Conservation (phyloP, 1,284 basidiomycete species). For the Malassezia nana region DNA sequence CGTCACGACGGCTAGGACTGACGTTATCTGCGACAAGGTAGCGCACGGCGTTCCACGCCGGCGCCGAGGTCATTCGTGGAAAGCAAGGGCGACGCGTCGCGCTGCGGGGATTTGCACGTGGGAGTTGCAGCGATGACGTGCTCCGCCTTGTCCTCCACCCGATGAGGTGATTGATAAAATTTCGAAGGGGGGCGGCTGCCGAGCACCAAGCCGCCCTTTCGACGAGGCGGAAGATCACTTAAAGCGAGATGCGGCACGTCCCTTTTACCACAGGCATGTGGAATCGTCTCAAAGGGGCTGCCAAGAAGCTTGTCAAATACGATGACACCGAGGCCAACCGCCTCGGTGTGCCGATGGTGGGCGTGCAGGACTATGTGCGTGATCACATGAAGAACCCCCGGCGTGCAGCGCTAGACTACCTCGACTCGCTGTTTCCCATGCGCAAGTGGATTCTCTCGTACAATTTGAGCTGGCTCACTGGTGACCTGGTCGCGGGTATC, state of each 20-base stretch:
- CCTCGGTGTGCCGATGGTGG: slow-evolving; percentile 42
- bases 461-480: slow-evolving; percentile 46
- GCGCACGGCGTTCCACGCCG: neutral
- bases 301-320: slow-evolving; percentile 28
- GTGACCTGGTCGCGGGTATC: slow-evolving; percentile 49
- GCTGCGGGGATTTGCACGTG: neutral
- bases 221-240: neutral
- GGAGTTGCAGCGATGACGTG: slow-evolving; percentile 8
- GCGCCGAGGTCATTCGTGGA: neutral
- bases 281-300: neutral
- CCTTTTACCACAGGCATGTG: neutral
- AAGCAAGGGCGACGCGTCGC: neutral
- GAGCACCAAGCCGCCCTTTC: neutral
- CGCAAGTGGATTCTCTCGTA: slow-evolving; percentile 48
- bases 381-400: slow-evolving; percentile 27
- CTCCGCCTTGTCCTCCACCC: neutral
- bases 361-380: slow-evolving; percentile 32
- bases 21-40: slow-evolving; percentile 5
- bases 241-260: neutral
- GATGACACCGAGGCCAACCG: slow-evolving; percentile 41
- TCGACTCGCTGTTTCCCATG: slow-evolving; percentile 46
- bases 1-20: neutral
- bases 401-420: slow-evolving; percentile 26
- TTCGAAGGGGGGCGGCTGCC: neutral
- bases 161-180: slow-evolving; percentile 7